A percentile compares a stretch with the other conserved stretches of the same genome.
These are phyloP conservation scores for Sequoiadendron giganteum DNA, from an alignment of 75 land plant species.

Conservation along the genomic window DNA sequence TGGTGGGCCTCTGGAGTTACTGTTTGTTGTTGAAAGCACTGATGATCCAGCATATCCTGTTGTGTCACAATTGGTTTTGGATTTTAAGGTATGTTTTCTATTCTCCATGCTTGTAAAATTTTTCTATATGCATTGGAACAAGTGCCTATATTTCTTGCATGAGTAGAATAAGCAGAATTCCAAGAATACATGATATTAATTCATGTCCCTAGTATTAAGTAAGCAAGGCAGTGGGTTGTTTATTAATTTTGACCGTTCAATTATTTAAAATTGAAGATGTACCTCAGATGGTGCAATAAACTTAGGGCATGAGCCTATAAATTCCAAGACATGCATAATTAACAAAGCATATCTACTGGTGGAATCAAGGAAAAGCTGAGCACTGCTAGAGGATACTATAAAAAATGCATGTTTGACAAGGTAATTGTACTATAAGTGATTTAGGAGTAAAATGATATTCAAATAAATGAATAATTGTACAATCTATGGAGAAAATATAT, in stretches of 20 bases:
- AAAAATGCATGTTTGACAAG: background rate
- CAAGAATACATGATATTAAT: background rate
- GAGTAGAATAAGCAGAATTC: background rate
- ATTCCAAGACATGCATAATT: background rate
- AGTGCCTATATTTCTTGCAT: background rate
- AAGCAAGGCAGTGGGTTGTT: background rate
- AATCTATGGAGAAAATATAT: background rate
- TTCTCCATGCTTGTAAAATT: background rate
- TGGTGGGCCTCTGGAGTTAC: constrained; percentile 97
- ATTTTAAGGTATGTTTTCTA: constrained; percentile 56
- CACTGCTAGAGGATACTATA: background rate
- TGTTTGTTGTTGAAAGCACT: constrained; percentile 91
- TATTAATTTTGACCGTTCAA: background rate
- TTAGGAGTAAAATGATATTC: background rate
- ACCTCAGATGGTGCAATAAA: background rate
- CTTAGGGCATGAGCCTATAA: background rate
- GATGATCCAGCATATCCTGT: constrained; percentile 92
- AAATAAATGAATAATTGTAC: background rate
- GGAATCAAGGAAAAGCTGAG: background rate
- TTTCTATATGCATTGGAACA: constrained; percentile 1
- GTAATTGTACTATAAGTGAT: background rate
- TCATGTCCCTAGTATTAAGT: background rate
- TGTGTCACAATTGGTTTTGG: constrained; percentile 54
- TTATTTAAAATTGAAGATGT: background rate
- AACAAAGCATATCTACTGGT: background rate